Base-by-base conservation (phyloP, 2,329 filamentous ascomycete genomes). In the Zymoseptoria crescenta region DNA sequence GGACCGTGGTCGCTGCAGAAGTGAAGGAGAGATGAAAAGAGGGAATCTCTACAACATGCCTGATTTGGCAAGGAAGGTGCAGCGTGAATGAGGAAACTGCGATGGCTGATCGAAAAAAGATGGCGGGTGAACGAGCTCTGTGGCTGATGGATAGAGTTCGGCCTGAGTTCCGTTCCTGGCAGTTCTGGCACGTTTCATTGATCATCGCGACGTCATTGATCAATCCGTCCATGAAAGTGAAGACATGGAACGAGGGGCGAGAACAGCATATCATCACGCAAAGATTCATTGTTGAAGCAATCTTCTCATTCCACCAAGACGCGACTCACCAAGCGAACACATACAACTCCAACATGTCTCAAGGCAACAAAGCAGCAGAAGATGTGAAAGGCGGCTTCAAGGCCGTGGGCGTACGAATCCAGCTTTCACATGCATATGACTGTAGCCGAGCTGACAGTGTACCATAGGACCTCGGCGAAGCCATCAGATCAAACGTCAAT, bases 401-500 rank as follows among this genome's bases (percentile, higher is more conserved):
- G 48, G 60, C 61, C 29, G 56, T 66, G 8, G 59, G 60, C 27
- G 68, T 70, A 8, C 27, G 10, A 16, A 6, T 28, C 19, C 21
- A n/a, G 24, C 21, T n/a, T 9, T 21, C 24, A 10, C 56, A 29
- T 10, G 21, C 24, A 30, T 4, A 45, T 49, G 27, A 20, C 10
- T 2, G 16, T 5, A 52, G 20, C 35, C 20, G 16, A 29, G 51
- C 51, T 52, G 24, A 52, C 51, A 16, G 19, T 27, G 27, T 51
- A 45, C 35, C 21, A 16, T 30, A 69, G 68, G 60, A 65, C 52
- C 60, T 61, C 27, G 60, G 62, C 29, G 68, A 70, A 54, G 58
- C 56, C 50, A 59, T 68, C 16, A 64, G 68, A 49, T 63, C 68
- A 48, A 69, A 70, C 60, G 60, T 69, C 59, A 70, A 70, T 60